Evolutionary conservation across 805 yeast genomes (phyloP).

Genomic region (Tetrapisispora nanseiensis): DNA sequence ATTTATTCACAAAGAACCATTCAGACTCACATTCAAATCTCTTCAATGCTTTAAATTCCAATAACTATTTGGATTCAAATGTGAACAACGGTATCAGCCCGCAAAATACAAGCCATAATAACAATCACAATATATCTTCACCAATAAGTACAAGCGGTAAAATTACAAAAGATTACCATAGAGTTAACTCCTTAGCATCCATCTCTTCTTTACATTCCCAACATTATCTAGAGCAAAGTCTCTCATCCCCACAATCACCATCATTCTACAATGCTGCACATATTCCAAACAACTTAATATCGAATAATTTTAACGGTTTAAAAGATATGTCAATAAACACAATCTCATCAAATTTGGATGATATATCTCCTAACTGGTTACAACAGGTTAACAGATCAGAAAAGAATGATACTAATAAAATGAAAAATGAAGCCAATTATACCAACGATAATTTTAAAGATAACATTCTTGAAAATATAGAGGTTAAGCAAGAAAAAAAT

Average conservation of each 20-base stretch:
- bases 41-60: slow-evolving; percentile 5
- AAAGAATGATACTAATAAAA: not conserved
- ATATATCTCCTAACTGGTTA: slow-evolving; percentile 8
- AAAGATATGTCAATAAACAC: not conserved
- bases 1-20: not conserved
- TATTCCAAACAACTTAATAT: not conserved
- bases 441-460: slow-evolving; percentile 10
- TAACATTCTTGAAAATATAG: not conserved
- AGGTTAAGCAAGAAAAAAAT: slow-evolving; percentile 7
- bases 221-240: slow-evolving; percentile 25
- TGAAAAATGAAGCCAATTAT: slow-evolving; percentile 6
- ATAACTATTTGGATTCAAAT: slow-evolving; percentile 15
- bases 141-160: slow-evolving; percentile 13
- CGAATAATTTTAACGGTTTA: not conserved
- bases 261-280: slow-evolving; percentile 9
- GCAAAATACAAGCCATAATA: not conserved
- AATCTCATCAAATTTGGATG: slow-evolving; percentile 5
- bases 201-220: slow-evolving; percentile 27
- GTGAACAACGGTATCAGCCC: not conserved
- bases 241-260: slow-evolving; percentile 24
- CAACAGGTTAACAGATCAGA: not conserved
- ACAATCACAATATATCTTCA: not conserved
- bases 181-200: slow-evolving; percentile 23
- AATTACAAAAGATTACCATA: slow-evolving; percentile 24
- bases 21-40: slow-evolving; percentile 10